Evolutionary conservation across 129 eudicot species (phyloP).

Genomic region (Erigeron canadensis): DNA sequence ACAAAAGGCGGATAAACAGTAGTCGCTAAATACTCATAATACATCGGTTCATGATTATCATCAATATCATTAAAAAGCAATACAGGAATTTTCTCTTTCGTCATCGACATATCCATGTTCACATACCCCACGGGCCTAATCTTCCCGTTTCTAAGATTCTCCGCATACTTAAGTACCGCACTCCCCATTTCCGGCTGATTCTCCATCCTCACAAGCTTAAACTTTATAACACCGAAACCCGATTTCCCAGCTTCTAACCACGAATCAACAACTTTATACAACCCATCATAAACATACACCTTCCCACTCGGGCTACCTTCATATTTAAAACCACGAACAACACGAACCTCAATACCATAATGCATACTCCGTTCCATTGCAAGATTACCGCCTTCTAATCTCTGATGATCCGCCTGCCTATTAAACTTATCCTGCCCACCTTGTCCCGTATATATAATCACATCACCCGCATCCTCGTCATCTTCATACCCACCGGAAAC

Average conservation of each 20-base stretch:
- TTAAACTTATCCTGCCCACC: slow-evolving; percentile 70
- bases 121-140: slow-evolving; percentile 56
- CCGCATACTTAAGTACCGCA: slow-evolving; percentile 45
- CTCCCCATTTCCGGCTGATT: slow-evolving; percentile 78
- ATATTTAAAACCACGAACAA: slow-evolving; percentile 37
- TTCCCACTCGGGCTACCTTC: slow-evolving; percentile 43
- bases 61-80: slow-evolving; percentile 16
- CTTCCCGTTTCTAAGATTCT: slow-evolving; percentile 40
- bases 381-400: slow-evolving; percentile 57
- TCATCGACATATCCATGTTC: slow-evolving; percentile 47
- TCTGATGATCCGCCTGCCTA: slow-evolving; percentile 65
- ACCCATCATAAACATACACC: slow-evolving; percentile 75
- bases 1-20: slow-evolving; percentile 16
- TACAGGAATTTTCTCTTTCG: slow-evolving; percentile 5
- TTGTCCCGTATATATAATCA: slow-evolving; percentile 69
- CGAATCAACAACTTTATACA: slow-evolving; percentile 49
- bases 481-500: slow-evolving; percentile 90
- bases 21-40: slow-evolving; percentile 6
- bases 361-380: slow-evolving; percentile 35
- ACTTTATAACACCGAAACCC: slow-evolving; percentile 75
- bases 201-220: slow-evolving; percentile 58
- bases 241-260: slow-evolving; percentile 71
- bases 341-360: slow-evolving; percentile 37
- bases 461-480: slow-evolving; percentile 73
- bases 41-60: slow-evolving; percentile 15